Conservation (phyloP, 768 basidiomycete species). For the Hydnomerulius pinastri region DNA sequence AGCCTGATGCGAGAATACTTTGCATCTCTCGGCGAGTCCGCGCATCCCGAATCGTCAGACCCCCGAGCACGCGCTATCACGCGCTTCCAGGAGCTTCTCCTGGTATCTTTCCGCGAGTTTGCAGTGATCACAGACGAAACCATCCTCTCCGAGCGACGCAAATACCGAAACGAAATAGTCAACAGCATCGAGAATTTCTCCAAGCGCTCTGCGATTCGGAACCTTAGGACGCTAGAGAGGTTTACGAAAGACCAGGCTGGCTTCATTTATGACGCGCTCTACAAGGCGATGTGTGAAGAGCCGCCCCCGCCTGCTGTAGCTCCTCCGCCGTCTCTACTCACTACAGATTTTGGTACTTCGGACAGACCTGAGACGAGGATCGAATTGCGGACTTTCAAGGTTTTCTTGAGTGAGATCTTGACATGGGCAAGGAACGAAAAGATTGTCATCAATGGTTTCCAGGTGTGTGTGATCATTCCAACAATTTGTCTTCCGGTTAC, state of each 20-base stretch:
- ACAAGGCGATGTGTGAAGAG: conserved; percentile 77
- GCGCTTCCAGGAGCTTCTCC: conserved; percentile 93
- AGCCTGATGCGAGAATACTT: conserved; percentile 97
- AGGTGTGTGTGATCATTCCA: conserved; percentile 45
- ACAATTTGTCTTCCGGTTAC: conserved; percentile 2
- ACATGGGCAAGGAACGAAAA: conserved; percentile 97
- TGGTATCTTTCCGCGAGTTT: conserved; percentile 98
- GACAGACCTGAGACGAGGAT: conserved; percentile 91
- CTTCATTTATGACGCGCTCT: conserved; percentile 89
- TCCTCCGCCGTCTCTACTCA: conserved; percentile 52
- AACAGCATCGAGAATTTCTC: conserved; percentile 93
- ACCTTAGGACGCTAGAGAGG: conserved; percentile 73
- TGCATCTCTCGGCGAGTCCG: conserved; percentile 88
- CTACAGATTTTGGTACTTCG: conserved; percentile 57
- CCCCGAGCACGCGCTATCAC: conserved; percentile 92
- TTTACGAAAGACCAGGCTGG: conserved; percentile 89
- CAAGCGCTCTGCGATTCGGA: conserved; percentile 88
- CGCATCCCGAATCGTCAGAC: conserved; percentile 86
- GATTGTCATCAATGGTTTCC: conserved; percentile 90
- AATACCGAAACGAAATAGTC: conserved; percentile 87
- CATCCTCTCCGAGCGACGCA: conserved; percentile 81
- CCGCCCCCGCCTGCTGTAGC: conserved; percentile 63
- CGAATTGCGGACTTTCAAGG: conserved; percentile 79
- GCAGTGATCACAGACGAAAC: conserved; percentile 94
- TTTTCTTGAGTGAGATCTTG: conserved; percentile 88